phyloP scores from a whole-genome alignment of 31 red algal species.

The Asparagopsis taxiformis region DNA sequence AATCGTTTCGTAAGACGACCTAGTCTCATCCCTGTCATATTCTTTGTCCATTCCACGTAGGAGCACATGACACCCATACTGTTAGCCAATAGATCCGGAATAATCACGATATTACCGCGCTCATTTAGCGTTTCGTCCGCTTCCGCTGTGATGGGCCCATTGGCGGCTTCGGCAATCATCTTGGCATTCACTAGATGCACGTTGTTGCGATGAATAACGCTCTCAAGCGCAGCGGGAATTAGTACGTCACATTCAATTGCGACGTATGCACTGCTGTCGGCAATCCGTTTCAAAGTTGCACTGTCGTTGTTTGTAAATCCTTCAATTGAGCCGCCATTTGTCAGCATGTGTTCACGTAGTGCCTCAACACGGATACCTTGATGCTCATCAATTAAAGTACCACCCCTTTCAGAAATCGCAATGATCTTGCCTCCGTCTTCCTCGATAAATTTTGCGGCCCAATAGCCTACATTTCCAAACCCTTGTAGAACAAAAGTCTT shows the following conservation, averaged over 20 bases:
- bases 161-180: constrained; percentile 91
- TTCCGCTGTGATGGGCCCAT: constrained; percentile 87
- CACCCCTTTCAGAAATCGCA: constrained; percentile 83
- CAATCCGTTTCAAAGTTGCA: constrained; percentile 39
- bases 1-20: constrained; percentile 88
- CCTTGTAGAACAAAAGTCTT: constrained; percentile 91
- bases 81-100: constrained; percentile 93
- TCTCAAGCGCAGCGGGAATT: constrained; percentile 94
- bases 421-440: constrained; percentile 77
- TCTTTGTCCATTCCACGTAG: constrained; percentile 97
- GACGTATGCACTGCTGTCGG: constrained; percentile 39
- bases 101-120: constrained; percentile 56
- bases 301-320: constrained; percentile 73
- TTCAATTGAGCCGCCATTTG: constrained; percentile 37
- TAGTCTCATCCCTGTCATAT: constrained; percentile 88
- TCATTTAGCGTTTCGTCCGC: constrained; percentile 83
- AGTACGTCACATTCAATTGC: constrained; percentile 81
- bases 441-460: constrained; percentile 69
- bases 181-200: constrained; percentile 73
- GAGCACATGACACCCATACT: constrained; percentile 93
- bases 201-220: constrained; percentile 76
- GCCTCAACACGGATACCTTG: constrained; percentile 66
- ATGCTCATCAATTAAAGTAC: constrained; percentile 48
- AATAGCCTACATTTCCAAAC: constrained; percentile 99
- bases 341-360: constrained; percentile 48